Percentiles rank a stretch among this genome's conserved stretches.
Evolutionary conservation across 1,284 basidiomycete genomes (phyloP).

Genomic region (Fistulinella staudtii): DNA sequence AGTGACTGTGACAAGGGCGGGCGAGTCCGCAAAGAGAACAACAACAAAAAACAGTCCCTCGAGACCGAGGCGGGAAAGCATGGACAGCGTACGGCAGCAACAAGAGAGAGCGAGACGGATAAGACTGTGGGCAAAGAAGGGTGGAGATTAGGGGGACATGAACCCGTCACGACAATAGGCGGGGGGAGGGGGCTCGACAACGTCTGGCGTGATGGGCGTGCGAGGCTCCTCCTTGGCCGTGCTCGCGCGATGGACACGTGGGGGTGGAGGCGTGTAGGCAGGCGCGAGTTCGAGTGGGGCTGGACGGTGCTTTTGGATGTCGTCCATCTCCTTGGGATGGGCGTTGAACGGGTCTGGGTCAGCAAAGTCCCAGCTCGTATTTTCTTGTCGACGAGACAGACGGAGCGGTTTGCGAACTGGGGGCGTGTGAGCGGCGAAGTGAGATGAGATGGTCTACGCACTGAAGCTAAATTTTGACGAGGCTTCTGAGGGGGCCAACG

Average conservation of each 20-base stretch:
- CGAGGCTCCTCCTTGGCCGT: conserved; percentile 22
- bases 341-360: conserved; percentile 25
- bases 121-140: too few species aligned
- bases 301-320: conserved; percentile 15
- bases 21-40: too few species aligned
- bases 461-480: conserved; percentile 30
- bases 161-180: conserved; percentile 21
- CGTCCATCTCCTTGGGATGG: neutral
- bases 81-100: too few species aligned
- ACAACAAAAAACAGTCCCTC: too few species aligned
- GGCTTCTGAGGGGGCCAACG: conserved; percentile 25
- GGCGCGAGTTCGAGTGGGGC: conserved; percentile 8
- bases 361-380: conserved; percentile 31
- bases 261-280: conserved; percentile 1
- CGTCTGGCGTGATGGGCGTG: conserved; percentile 17
- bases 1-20: too few species aligned
- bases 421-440: neutral
- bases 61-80: too few species aligned
- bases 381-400: conserved; percentile 16
- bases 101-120: too few species aligned
- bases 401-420: conserved; percentile 27
- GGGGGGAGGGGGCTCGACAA: conserved; percentile 27
- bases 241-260: conserved; percentile 15
- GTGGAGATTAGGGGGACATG: too few species aligned
- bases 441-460: conserved; percentile 15